Conservation (phyloP, 768 basidiomycete species). For the Boletus sp. region DNA sequence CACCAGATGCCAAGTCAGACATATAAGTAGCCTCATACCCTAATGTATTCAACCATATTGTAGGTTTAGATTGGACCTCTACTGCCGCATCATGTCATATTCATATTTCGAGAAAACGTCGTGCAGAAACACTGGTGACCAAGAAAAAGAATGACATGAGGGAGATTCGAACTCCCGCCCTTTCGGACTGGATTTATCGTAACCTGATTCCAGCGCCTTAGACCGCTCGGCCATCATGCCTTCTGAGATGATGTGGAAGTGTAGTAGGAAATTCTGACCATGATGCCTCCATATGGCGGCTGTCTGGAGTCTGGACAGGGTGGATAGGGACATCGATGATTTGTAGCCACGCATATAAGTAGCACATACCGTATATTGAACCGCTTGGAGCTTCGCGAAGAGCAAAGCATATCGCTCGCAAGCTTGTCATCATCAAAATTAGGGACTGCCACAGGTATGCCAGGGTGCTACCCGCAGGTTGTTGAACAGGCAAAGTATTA, state of each 20-base stretch:
- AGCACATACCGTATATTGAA: neutral
- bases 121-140: neutral
- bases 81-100: neutral
- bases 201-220: constrained; percentile 57
- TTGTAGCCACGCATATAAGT: no score
- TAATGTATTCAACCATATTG: constrained; percentile 6
- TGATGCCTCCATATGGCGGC: no score
- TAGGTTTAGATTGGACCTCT: constrained; percentile 6
- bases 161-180: constrained; percentile 36
- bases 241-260: no score
- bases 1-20: constrained; percentile 27
- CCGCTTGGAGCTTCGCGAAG: neutral
- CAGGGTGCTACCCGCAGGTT: neutral
- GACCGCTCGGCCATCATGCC: constrained; percentile 57
- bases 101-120: neutral
- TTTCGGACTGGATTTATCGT: constrained; percentile 31
- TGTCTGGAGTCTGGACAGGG: no score
- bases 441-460: neutral
- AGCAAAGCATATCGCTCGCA: neutral
- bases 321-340: no score
- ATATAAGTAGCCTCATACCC: constrained; percentile 26
- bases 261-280: no score
- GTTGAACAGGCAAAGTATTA: neutral
- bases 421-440: neutral
- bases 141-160: constrained; percentile 29